Evolutionary conservation across 768 basidiomycete genomes (phyloP), one percentile per base, ranked within the genome.

Genomic region (Lentinula lateritia): DNA sequence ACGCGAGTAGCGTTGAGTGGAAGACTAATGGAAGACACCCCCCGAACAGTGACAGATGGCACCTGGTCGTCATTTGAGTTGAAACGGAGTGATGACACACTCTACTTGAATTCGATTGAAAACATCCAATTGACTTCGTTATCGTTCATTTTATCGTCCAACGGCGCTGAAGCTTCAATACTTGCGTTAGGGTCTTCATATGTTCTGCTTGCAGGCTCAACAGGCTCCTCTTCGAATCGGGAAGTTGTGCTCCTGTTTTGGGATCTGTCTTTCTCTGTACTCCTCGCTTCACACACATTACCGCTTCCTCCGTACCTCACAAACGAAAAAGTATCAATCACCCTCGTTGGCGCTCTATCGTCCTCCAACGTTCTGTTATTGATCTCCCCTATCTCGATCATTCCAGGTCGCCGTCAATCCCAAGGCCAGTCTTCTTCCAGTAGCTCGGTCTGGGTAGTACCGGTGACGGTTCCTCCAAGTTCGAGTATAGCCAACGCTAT

Each of bases 401-500:
- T 9, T 32, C 46, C 42, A 1, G 66, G 68, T 12, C 53, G 63
- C 50, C 60, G 60, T 41, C 64, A 70, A 64, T 60, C 71, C 35
- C 61, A 70, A 45, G 4, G 1, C 0, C 1, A 38, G 62, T 46
- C 72, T 50, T 61, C 75, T 15, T 62, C 69, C 13, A 35, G 23
- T 20, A 84, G 88, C 1, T 81, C 78, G 16, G 73, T 92, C 16
- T 73, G 90, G 41, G 78, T 85, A 28, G 73, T 90, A 0, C 90
- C 90, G 0, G 73, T 84, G 59, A 75, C 72, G 2, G 75, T 82
- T 6, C 86, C 84, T 2, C 55, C 70, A 1, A 75, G 69, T 8
- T 90, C 90, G 1, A 90, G 78, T 10, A 83, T 92, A 54, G 84
- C 85, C 3, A 76, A 76, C 55, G 88, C 86, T 0, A 76, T 91